Percentiles rank a stretch among this genome's conserved stretches.
Evolutionary conservation across 495 filamentous ascomycete genomes (phyloP).

Genomic region (Xylaria scruposa): DNA sequence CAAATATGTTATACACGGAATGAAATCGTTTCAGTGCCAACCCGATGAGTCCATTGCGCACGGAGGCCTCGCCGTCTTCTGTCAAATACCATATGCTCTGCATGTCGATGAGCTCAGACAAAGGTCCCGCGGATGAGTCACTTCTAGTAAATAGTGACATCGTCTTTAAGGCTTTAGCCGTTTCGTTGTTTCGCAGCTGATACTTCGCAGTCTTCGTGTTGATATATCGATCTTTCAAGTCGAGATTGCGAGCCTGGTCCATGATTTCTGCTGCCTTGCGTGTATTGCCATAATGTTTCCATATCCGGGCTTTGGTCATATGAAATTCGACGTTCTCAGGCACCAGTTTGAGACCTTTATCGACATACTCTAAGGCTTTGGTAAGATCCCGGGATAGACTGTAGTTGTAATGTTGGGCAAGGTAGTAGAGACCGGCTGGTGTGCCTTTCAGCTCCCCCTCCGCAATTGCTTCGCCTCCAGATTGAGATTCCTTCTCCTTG

Average conservation of each 20-base stretch:
- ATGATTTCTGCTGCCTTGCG: conserved; percentile 85
- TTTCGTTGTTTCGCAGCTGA: conserved; percentile 89
- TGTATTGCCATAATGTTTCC: conserved; percentile 85
- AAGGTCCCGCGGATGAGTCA: conserved; percentile 83
- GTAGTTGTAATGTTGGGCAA: conserved; percentile 97
- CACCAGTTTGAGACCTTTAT: conserved; percentile 79
- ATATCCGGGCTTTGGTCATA: conserved; percentile 94
- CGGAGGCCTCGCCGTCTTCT: conserved; percentile 90
- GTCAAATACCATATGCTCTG: conserved; percentile 97
- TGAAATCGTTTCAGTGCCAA: conserved; percentile 92
- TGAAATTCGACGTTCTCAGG: conserved; percentile 87
- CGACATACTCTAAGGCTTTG: conserved; percentile 81
- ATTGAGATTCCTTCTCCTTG: conserved; percentile 56
- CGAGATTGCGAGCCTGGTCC: conserved; percentile 83
- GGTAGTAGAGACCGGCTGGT: conserved; percentile 83
- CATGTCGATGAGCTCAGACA: conserved; percentile 96
- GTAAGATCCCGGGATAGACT: conserved; percentile 80
- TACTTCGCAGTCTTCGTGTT: conserved; percentile 99
- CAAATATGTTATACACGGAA: conserved; percentile 88
- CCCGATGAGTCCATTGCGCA: conserved; percentile 80
- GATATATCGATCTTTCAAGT: conserved; percentile 92
- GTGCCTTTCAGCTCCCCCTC: conserved; percentile 72
- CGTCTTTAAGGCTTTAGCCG: conserved; percentile 79
- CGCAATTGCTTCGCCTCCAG: conserved; percentile 45
- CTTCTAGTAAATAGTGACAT: conserved; percentile 93